Conservation (phyloP, 1,284 basidiomycete genomes). For the Sphaerobolus stellatus region DNA sequence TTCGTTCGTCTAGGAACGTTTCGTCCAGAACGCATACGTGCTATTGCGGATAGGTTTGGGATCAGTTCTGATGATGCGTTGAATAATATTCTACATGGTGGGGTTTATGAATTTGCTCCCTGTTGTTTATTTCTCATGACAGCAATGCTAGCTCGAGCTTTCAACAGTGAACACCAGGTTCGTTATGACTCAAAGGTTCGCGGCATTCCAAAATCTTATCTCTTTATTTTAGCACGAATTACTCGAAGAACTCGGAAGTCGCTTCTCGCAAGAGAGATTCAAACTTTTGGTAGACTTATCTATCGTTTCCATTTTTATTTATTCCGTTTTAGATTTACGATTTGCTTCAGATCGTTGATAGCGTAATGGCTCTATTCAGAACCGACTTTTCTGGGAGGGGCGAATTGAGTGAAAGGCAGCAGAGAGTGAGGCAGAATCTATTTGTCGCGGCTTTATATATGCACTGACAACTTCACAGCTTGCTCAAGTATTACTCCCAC, state of each 20-base stretch:
- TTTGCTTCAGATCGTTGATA: conserved; percentile 83
- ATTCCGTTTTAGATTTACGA: no score
- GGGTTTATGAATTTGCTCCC: conserved; percentile 9
- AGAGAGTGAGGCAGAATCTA: conserved; percentile 57
- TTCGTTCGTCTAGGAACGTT: conserved; percentile 70
- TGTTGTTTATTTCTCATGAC: background rate
- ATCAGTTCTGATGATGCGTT: conserved; percentile 84
- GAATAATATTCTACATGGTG: conserved; percentile 84
- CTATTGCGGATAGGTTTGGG: conserved; percentile 89
- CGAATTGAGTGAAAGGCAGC: conserved; percentile 89
- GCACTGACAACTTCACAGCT: conserved; percentile 41
- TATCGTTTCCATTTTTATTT: background rate
- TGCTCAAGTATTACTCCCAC: conserved; percentile 50
- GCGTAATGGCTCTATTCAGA: conserved; percentile 93
- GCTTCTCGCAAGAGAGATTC: conserved; percentile 82
- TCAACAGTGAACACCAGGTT: conserved; percentile 87
- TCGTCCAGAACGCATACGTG: conserved; percentile 84
- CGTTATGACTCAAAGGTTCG: conserved; percentile 5
- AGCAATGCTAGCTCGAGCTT: conserved; percentile 61
- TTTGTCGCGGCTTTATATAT: background rate
- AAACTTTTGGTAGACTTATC: conserved; percentile 55
- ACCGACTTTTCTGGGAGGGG: conserved; percentile 91
- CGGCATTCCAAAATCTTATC: conserved; percentile 1
- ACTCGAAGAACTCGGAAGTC: conserved; percentile 79
- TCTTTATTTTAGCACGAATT: conserved; percentile 67